A percentile compares a stretch with the other conserved stretches of the same genome.
These are phyloP conservation scores for Microsporum ferrugineum DNA, from an alignment of 2,329 filamentous ascomycete species.

Conservation along the genomic window DNA sequence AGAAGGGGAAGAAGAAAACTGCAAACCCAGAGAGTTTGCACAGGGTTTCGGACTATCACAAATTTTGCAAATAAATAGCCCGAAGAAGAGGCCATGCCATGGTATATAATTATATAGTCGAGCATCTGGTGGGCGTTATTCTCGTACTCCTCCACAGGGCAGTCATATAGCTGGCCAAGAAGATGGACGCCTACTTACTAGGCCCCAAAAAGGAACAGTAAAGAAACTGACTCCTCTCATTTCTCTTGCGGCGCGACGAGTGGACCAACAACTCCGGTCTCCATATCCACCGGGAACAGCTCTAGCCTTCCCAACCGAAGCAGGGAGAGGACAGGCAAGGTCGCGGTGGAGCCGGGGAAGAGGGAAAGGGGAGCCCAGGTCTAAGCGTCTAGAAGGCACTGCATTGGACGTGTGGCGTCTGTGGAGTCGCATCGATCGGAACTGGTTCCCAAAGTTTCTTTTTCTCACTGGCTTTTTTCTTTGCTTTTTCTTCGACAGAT, in stretches of 20 bases:
- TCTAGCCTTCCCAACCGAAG: constrained; percentile 5
- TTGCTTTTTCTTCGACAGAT: not conserved
- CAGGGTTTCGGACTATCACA: constrained; percentile 2
- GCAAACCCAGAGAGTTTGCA: constrained; percentile 3
- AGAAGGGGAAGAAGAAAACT: not conserved
- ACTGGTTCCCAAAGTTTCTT: constrained; percentile 4
- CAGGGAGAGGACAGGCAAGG: constrained; percentile 1
- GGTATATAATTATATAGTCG: not conserved
- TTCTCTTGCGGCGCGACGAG: constrained; percentile 1
- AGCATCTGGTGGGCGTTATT: not conserved
- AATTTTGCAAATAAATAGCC: not conserved
- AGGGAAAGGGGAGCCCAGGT: constrained; percentile 9
- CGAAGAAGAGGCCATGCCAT: not conserved
- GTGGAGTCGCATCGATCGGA: constrained; percentile 6
- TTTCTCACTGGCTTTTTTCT: not conserved
- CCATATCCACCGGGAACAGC: constrained; percentile 5
- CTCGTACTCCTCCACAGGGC: not conserved
- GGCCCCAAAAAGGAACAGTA: not conserved
- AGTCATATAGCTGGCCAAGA: not conserved
- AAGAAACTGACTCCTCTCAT: constrained; percentile 6
- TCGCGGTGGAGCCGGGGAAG: constrained; percentile 13
- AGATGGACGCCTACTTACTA: not conserved
- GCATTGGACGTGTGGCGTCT: constrained; percentile 12
- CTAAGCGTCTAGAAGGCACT: constrained; percentile 7
- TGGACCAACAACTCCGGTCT: constrained; percentile 3